Evolutionary conservation across 2,329 filamentous ascomycete species (phyloP).

Genomic region (Claviceps spartinae): DNA sequence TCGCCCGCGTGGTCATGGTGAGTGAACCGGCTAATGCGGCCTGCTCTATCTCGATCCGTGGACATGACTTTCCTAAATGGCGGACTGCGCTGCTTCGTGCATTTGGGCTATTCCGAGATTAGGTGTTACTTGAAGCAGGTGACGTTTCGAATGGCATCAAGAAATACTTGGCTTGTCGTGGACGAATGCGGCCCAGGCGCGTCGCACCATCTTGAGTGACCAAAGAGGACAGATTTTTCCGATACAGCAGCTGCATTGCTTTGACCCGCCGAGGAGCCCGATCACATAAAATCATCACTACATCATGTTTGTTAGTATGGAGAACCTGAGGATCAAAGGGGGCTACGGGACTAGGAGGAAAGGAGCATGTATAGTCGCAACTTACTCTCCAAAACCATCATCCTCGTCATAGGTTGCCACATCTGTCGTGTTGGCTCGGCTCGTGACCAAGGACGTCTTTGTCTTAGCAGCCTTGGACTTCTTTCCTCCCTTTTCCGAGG

Average conservation of each 20-base stretch:
- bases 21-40: neutral
- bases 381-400: conserved; percentile 71
- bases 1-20: neutral
- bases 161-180: too few species aligned
- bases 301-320: neutral
- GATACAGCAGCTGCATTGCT: conserved; percentile 1
- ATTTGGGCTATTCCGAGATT: neutral
- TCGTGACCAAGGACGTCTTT: conserved; percentile 68
- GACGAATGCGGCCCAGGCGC: neutral
- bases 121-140: neutral
- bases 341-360: neutral
- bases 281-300: conserved; percentile 65
- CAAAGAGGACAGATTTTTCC: neutral
- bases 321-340: neutral
- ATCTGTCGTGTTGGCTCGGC: conserved; percentile 50
- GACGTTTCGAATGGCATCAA: too few species aligned
- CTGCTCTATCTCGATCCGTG: too few species aligned
- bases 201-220: neutral
- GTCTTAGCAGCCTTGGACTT: conserved; percentile 95
- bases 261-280: neutral
- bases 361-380: conserved; percentile 13
- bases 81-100: neutral
- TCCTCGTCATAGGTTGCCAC: conserved; percentile 70
- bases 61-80: neutral
- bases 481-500: conserved; percentile 84